These are phyloP conservation scores for Trichoderma semiorbis DNA, from an alignment of 2,329 filamentous ascomycete genomes.

Conservation along the genomic window DNA sequence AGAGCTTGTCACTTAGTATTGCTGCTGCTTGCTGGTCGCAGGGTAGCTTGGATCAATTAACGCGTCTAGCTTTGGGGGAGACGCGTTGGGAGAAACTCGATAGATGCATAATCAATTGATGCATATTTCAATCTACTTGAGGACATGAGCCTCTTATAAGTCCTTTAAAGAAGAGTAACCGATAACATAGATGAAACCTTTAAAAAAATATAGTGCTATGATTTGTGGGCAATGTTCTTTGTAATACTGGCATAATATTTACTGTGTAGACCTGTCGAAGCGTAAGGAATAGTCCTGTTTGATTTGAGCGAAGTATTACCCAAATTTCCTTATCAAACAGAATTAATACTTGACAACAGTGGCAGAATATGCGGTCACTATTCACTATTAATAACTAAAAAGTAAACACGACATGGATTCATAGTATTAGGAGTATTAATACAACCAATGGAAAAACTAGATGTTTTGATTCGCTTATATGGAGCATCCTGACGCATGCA, in stretches of 20 bases:
- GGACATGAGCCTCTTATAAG: background rate
- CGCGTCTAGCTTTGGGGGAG: conserved; percentile 27
- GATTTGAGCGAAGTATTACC: background rate
- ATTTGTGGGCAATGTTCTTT: accelerated
- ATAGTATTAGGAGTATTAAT: background rate
- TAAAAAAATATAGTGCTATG: background rate
- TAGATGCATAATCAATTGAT: conserved; percentile 13
- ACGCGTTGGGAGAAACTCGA: conserved; percentile 25
- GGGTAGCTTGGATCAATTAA: conserved; percentile 21
- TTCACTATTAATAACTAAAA: background rate
- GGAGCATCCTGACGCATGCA: background rate
- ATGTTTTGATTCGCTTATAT: background rate
- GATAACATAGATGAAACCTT: background rate
- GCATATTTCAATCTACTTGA: background rate
- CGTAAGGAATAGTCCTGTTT: background rate
- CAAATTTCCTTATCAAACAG: background rate
- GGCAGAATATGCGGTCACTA: background rate
- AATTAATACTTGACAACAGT: background rate
- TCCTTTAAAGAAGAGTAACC: background rate
- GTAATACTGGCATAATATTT: background rate
- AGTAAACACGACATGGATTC: accelerated
- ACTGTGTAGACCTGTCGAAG: background rate
- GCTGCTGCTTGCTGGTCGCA: background rate
- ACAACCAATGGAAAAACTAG: background rate
- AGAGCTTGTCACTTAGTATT: background rate